phyloP scores from a whole-genome alignment of 1,139 yeast genomes.

The Pichia sp. region DNA sequence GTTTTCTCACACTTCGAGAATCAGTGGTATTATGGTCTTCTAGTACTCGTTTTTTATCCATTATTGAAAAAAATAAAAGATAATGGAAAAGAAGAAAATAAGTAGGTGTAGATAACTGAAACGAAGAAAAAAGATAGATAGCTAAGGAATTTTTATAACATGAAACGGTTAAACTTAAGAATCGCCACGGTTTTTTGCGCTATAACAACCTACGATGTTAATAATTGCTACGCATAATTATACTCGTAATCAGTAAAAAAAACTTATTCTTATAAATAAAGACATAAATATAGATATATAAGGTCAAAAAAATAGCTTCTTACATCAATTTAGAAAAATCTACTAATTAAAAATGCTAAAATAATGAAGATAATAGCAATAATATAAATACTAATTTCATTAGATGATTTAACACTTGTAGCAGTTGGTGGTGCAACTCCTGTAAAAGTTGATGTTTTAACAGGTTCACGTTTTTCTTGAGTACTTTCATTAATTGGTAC shows the following conservation, averaged over 20 bases:
- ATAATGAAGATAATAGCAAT: conserved; percentile 21
- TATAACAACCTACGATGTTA: too few relatives aligned
- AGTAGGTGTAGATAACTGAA: too few relatives aligned
- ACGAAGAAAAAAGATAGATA: too few relatives aligned
- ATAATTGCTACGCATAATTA: too few relatives aligned
- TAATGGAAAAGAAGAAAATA: too few relatives aligned
- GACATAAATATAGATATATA: too few relatives aligned
- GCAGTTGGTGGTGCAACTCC: conserved; percentile 13
- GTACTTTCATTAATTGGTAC: neutral
- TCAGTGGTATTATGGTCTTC: neutral
- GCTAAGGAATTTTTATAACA: too few relatives aligned
- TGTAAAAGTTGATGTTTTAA: neutral
- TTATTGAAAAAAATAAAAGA: too few relatives aligned
- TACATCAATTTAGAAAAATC: conserved; percentile 17
- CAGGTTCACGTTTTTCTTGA: neutral
- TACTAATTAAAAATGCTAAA: conserved; percentile 21
- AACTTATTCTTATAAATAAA: neutral
- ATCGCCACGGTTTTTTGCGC: too few relatives aligned
- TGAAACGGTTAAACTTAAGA: too few relatives aligned
- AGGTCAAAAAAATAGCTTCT: too few relatives aligned
- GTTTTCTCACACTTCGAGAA: neutral
- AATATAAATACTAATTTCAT: conserved; percentile 17
- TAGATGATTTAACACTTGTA: conserved; percentile 3
- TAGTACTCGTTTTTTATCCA: neutral
- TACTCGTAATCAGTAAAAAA: too few relatives aligned